phyloP scores from a whole-genome alignment of 2,329 filamentous ascomycete species.

The Xylaria sp. region DNA sequence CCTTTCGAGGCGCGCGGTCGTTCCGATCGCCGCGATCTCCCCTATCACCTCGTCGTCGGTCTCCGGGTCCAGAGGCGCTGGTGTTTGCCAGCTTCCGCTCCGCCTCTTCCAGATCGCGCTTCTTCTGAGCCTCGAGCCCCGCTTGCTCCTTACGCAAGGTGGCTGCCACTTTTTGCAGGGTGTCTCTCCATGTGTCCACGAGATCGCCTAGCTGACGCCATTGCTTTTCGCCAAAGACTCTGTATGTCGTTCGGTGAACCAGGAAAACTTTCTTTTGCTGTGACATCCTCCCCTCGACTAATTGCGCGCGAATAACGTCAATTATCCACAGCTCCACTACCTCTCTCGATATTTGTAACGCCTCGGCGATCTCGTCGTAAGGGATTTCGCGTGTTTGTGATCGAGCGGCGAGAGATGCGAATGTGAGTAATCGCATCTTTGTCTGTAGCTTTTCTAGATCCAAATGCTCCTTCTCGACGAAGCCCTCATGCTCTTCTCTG shows the following conservation, averaged over 20 bases:
- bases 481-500: constrained; percentile 86
- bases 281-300: constrained; percentile 95
- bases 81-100: constrained; percentile 67
- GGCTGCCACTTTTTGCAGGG: constrained; percentile 76
- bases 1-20: constrained; percentile 46
- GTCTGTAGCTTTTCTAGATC: constrained; percentile 79
- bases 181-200: constrained; percentile 88
- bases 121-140: constrained; percentile 76
- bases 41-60: constrained; percentile 38
- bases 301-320: constrained; percentile 92
- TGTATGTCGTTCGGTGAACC: constrained; percentile 94
- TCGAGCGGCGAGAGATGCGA: constrained; percentile 85
- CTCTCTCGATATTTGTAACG: constrained; percentile 79
- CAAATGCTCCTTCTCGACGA: constrained; percentile 76
- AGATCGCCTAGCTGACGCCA: constrained; percentile 93
- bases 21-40: constrained; percentile 36
- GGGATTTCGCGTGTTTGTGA: constrained; percentile 85
- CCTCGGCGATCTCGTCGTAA: constrained; percentile 82
- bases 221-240: constrained; percentile 97
- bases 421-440: constrained; percentile 95
- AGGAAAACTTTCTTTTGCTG: constrained; percentile 93
- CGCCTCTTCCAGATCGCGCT: constrained; percentile 74
- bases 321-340: constrained; percentile 99
- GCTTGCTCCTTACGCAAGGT: constrained; percentile 83
- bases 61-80: constrained; percentile 45